These are phyloP conservation scores for Earliella scabrosa DNA, from an alignment of 1,284 basidiomycete species.

Conservation along the genomic window DNA sequence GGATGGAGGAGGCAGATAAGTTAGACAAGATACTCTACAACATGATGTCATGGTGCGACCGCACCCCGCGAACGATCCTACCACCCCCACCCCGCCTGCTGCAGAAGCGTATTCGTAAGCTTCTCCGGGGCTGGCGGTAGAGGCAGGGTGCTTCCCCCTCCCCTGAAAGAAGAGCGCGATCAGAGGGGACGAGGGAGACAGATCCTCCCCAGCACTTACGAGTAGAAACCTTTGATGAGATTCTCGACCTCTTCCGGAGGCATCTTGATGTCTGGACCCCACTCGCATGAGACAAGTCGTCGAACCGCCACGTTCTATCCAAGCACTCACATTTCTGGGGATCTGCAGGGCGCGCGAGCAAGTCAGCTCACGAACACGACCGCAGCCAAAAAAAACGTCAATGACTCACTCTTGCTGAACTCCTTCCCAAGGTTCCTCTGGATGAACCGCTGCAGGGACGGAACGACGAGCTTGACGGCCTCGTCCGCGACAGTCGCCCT, in stretches of 20 bases:
- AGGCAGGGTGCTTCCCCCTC: background rate
- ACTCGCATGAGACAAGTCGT: background rate
- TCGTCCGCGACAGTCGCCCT: slow-evolving; percentile 67
- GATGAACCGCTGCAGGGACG: slow-evolving; percentile 70
- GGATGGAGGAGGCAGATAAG: no score
- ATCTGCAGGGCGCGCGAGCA: slow-evolving; percentile 46
- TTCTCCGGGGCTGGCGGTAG: no score
- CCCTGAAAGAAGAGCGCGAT: background rate
- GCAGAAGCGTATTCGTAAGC: no score
- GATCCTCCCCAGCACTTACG: slow-evolving; percentile 17
- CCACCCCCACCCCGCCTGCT: no score
- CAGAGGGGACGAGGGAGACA: background rate
- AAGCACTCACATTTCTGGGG: slow-evolving; percentile 74
- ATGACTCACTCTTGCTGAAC: slow-evolving; percentile 77
- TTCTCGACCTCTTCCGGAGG: slow-evolving; percentile 75
- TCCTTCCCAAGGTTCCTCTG: slow-evolving; percentile 78
- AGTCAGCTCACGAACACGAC: slow-evolving; percentile 4
- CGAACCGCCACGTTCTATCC: background rate
- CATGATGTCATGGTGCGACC: no score
- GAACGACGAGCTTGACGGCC: slow-evolving; percentile 74
- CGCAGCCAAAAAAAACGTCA: background rate
- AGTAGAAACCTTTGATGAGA: slow-evolving; percentile 66
- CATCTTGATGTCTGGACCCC: slow-evolving; percentile 71
- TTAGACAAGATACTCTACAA: no score
- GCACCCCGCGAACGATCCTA: no score